These are phyloP conservation scores for Pisolithus microcarpus DNA, from an alignment of 768 basidiomycete species.

Conservation along the genomic window DNA sequence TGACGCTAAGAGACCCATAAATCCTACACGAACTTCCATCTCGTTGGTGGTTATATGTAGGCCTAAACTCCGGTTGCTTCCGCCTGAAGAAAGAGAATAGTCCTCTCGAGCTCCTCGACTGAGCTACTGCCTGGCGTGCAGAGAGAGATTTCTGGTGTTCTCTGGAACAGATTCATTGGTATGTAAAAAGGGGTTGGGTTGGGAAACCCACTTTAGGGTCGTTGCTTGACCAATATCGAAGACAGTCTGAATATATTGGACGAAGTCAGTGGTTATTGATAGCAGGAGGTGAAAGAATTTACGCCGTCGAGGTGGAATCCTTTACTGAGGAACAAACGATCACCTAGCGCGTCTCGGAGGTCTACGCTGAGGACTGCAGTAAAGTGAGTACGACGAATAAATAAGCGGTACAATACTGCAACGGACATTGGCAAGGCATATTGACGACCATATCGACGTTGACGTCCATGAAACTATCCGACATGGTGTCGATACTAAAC, in stretches of 20 bases:
- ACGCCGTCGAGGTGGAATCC: conserved; percentile 83
- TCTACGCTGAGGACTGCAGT: conserved; percentile 75
- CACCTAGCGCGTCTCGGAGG: conserved; percentile 88
- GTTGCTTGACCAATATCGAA: conserved; percentile 84
- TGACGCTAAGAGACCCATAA: conserved; percentile 74
- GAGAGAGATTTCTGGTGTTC: conserved; percentile 62
- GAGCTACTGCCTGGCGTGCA: conserved; percentile 59
- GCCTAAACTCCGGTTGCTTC: conserved; percentile 45
- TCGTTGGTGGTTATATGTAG: conserved; percentile 63
- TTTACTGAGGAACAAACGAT: conserved; percentile 76
- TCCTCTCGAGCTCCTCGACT: conserved; percentile 71
- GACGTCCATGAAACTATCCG: conserved; percentile 60
- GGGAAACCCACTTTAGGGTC: conserved; percentile 44
- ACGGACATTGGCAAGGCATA: conserved; percentile 89
- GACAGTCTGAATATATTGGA: conserved; percentile 40
- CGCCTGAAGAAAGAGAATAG: conserved; percentile 53
- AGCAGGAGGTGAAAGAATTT: conserved; percentile 17
- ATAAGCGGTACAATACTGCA: background rate
- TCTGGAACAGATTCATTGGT: conserved; percentile 23
- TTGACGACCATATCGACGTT: conserved; percentile 92
- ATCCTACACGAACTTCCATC: conserved; percentile 80
- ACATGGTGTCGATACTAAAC: conserved; percentile 75
- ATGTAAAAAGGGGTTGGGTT: no score
- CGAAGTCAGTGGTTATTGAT: background rate
- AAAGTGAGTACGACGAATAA: conserved; percentile 1